Base-by-base conservation (phyloP, 345 rosid genomes). In the Melastoma malabathricum region DNA sequence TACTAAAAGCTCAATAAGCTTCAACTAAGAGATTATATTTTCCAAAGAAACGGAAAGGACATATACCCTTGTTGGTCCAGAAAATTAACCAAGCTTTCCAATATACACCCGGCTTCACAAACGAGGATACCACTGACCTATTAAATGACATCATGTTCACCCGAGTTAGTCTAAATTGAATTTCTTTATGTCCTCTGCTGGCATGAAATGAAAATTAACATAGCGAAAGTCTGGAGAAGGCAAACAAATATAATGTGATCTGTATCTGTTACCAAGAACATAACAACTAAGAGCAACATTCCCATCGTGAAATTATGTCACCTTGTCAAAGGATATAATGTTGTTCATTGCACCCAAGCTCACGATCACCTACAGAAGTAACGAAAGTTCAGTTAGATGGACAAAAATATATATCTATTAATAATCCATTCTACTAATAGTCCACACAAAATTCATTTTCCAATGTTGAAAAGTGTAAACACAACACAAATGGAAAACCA, bases 51-150 rank as follows among this genome's bases (percentile, higher is more conserved):
- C 31, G 52, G 15, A 69, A 39, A 41, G 55, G 62, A 56, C 47
- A 54, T 49, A 65, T 76, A 89, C 95, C 98, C 93, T 69, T 79
- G 74, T 56, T 68, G 61, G 67, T 87, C 98, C 45, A 92, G 75
- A 66, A 76, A 87, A 53, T 86, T 72, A 48, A 73, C 69, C 57
- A 90, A 70, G 70, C 82, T 84, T 80, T 87, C 95, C 79, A 87
- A 69, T 69, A 90, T 90, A 78, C 98, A 86, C 55, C 96, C 98
- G 39, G 96, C 98, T 73, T 90, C 96, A 71, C 89, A 80, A 52
- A 87, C 96, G 67, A 90, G 72, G 64, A 87, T 66, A 19, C 98
- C 98, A 53, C 87, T 82, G 59, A 82, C 87, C 94, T 86, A 82
- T 73, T 65, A 59, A 29, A 39, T 44, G 43, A 55, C 31, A 52